These are phyloP conservation scores for Yamadazyma jaroonii DNA, from an alignment of 1,139 yeast species.

Conservation along the genomic window DNA sequence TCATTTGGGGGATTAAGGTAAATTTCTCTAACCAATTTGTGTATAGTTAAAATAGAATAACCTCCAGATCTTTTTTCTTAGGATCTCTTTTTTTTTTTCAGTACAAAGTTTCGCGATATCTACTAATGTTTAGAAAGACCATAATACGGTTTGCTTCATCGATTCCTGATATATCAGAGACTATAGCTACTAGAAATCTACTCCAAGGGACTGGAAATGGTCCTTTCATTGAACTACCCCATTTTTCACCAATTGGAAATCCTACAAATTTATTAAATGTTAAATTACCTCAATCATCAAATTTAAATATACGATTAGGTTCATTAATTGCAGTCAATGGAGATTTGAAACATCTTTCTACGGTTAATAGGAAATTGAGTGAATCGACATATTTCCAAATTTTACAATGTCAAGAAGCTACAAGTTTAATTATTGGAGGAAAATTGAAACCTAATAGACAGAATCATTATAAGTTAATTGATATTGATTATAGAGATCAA, in stretches of 20 bases:
- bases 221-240: conserved; percentile 39
- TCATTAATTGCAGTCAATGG: conserved; percentile 37
- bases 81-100: background rate
- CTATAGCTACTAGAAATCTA: conserved; percentile 13
- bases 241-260: conserved; percentile 30
- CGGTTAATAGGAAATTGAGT: conserved; percentile 15
- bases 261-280: conserved; percentile 32
- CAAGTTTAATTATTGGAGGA: conserved; percentile 31
- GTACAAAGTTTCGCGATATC: background rate
- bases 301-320: conserved; percentile 29
- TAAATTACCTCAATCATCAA: conserved; percentile 33
- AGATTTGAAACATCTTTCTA: conserved; percentile 19
- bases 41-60: too few relatives aligned
- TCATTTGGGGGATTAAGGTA: too few relatives aligned
- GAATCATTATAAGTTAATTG: conserved; percentile 25
- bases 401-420: conserved; percentile 21
- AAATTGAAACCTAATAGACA: conserved; percentile 12
- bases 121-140: conserved; percentile 1
- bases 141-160: background rate
- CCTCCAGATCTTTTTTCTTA: too few relatives aligned
- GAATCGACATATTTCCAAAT: conserved; percentile 23
- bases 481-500: conserved; percentile 15
- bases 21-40: too few relatives aligned
- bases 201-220: conserved; percentile 35
- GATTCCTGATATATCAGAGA: conserved; percentile 1